Evolutionary conservation across 225 moss, liverwort and hornwort genomes (phyloP), one percentile per base, ranked within the genome.

Genomic region (Bryoerythrophyllum caledonicum): DNA sequence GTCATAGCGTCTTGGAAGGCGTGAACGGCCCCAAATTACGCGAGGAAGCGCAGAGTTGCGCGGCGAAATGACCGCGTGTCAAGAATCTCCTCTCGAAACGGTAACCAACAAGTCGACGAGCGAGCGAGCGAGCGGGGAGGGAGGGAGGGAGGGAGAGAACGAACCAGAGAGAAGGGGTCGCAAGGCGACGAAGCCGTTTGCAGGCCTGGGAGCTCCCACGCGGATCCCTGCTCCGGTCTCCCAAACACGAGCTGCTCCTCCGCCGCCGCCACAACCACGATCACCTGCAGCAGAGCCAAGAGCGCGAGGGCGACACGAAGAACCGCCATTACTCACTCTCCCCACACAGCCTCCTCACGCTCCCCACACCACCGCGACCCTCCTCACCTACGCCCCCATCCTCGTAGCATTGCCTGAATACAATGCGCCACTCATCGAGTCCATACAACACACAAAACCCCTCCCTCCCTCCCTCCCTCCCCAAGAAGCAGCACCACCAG

Each of bases 181-280:
- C 78, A 82, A 55, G 76, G 60, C n/a, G 82, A 34, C 3, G 43
- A 43, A 13, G 44, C 44, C 19, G 19, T 68, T 48, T 63, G 67
- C 68, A 82, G 46, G n/a, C 19, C 48, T 17, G 82, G 82, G 13
- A 82, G 77, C 63, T 82, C 82, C 82, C 82, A 82, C 1, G 82
- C 73, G 25, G 82, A 82, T 49, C 76, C 81, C 67, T 76, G 81
- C 10, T 81, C 72, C 38, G 76, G 81, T 52, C 73, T 69, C 24
- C 72, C 81, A 32, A 72, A 63, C 4, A 81, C 60, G n/a, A 81
- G 64, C 78, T 83, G 64, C 78, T 83, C 80, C 61, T 74, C 68
- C 20, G 68, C 78, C 2, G 67, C 57, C 20, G 65, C 60, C 23
- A n/a, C 37, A 7, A 44, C 61, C 11, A 17, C 48, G 10, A 46